Conservation (phyloP, 148 eudicot species). For the Fagopyrum esculentum region DNA sequence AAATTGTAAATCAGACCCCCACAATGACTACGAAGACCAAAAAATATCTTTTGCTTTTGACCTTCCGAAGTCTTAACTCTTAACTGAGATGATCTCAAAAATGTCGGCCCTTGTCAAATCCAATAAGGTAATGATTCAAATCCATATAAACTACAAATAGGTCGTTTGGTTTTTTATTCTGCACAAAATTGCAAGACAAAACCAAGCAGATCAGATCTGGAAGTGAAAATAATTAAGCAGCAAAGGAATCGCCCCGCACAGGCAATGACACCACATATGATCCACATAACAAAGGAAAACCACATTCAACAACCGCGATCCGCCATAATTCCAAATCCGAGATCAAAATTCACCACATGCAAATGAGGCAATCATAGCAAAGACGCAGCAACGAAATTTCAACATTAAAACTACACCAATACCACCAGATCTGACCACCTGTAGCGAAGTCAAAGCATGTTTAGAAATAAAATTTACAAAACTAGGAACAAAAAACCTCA, state of each 20-base stretch:
- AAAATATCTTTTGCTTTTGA: no score
- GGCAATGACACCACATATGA: neutral
- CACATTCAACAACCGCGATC: neutral
- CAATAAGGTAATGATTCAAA: neutral
- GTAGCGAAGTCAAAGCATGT: neutral
- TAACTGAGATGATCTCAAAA: no score
- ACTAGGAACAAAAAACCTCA: neutral
- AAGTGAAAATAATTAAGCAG: neutral
- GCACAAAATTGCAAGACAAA: neutral
- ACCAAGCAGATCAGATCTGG: neutral
- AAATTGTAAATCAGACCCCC: no score
- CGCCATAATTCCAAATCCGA: neutral
- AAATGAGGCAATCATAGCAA: neutral
- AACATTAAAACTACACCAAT: neutral
- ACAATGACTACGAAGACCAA: neutral
- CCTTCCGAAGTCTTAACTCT: no score
- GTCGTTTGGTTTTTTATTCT: neutral
- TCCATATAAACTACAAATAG: neutral
- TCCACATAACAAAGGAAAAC: neutral
- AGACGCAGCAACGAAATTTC: neutral
- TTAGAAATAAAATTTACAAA: neutral
- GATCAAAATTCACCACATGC: slow-evolving; percentile 3
- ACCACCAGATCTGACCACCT: slow-evolving; percentile 6
- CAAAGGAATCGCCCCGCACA: neutral
- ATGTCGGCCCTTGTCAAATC: no score